Percentiles rank a stretch among this genome's conserved stretches.
Conservation (phyloP, 2,329 filamentous ascomycete species). For the Aspergillus melleus region DNA sequence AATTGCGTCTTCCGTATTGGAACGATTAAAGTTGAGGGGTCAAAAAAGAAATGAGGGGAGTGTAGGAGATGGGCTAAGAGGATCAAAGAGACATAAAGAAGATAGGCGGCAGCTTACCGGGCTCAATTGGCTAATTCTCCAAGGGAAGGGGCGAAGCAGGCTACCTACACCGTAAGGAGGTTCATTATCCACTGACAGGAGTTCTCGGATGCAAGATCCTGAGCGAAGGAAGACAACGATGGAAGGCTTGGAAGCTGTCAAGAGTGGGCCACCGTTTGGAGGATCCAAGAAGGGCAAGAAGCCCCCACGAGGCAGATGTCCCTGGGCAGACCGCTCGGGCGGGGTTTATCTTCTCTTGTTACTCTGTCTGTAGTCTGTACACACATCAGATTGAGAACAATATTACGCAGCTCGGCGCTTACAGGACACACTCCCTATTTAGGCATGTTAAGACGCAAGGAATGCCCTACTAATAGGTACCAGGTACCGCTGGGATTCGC, state of each 20-base stretch:
- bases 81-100: neutral
- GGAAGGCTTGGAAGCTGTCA: slow-evolving; percentile 27
- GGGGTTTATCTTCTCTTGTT: too few species aligned
- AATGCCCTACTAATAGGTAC: neutral
- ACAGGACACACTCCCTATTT: neutral
- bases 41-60: neutral
- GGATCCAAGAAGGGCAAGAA: neutral
- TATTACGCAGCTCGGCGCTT: too few species aligned
- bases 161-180: neutral
- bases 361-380: too few species aligned
- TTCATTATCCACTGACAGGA: slow-evolving; percentile 19
- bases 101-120: neutral
- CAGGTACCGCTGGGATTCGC: neutral
- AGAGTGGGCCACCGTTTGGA: slow-evolving; percentile 23
- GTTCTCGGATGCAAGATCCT: slow-evolving; percentile 27
- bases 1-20: too few species aligned
- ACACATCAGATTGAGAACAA: too few species aligned
- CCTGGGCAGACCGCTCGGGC: neutral
- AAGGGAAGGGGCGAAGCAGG: neutral
- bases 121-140: neutral
- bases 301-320: slow-evolving; percentile 16
- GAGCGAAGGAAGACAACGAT: slow-evolving; percentile 16
- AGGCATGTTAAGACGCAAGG: neutral
- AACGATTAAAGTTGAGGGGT: neutral
- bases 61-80: neutral